Base-by-base conservation (phyloP, 2,329 filamentous ascomycete genomes). In the Stylonectria norvegica region DNA sequence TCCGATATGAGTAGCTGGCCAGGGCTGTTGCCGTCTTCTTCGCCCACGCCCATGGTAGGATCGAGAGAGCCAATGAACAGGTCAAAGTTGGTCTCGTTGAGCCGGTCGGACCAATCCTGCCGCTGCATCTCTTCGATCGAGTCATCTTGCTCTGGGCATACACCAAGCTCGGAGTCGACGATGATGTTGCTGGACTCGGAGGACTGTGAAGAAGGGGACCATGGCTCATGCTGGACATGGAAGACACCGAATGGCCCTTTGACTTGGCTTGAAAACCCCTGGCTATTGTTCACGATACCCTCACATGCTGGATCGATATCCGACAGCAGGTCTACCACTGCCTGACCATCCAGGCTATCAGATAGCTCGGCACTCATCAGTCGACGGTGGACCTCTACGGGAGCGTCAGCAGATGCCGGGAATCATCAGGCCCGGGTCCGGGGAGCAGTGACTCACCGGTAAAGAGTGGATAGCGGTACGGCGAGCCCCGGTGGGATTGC, bases 401-500 rank as follows among this genome's bases (percentile, higher is more conserved):
- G 20, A 4, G 15, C 9, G 4, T 3, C 29, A 34, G 14, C 1
- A 4, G 4, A 6, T 18, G 19, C 34, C 36, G 42, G 14, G 16
- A 18, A 16, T 14, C 20, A 28, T 20, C 15, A 32, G 6, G 27
- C 51, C 35, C 55, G 44, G 35, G 59, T 65, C 64, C 8, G 22
- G 22, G 8, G 12, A 67, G 65, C 5, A 36, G 42, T 29, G 49
- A 45, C 46, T 62, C 17, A 48, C 53, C 66, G n/a, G 67, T 66
- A 43, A 70, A 67, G 14, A 72, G 55, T 23, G 67, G 67, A 37
- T 68, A 67, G 27, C 69, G 63, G 45, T 66, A 71, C 19, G 56
- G 52, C 27, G 51, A 52, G 1, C 55, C 52, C 29, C 55, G 47
- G 36, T 57, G 53, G 10, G 45, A 47, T 43, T 55, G 53, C 34